Evolutionary conservation across 2,329 filamentous ascomycete species (phyloP).

Genomic region (Ceratocystis ficicola): DNA sequence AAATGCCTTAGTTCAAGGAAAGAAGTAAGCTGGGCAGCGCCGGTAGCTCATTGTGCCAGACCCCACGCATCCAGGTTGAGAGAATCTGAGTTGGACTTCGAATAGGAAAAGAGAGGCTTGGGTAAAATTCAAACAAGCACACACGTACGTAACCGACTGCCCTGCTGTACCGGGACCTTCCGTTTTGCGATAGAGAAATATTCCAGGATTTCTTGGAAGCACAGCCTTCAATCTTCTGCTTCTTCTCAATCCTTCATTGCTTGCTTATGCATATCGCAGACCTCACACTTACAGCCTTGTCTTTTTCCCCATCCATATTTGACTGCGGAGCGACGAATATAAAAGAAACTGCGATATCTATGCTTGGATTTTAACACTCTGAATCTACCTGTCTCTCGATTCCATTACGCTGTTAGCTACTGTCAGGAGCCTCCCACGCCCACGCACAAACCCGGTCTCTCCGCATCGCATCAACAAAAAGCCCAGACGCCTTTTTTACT

Average conservation of each 20-base stretch:
- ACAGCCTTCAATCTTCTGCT: not conserved
- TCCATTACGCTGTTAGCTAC: not conserved
- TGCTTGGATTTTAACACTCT: not conserved
- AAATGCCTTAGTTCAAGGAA: no score
- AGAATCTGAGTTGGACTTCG: not conserved
- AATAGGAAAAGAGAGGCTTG: not conserved
- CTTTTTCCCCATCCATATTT: not conserved
- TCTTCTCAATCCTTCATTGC: not conserved
- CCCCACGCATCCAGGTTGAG: no score
- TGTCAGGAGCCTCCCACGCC: not conserved
- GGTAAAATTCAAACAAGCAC: not conserved
- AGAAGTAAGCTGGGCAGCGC: no score
- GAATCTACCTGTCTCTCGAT: no score
- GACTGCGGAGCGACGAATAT: not conserved
- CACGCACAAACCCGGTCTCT: not conserved
- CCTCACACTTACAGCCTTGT: not conserved
- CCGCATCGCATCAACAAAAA: not conserved
- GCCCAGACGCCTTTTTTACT: not conserved
- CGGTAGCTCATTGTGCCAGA: no score
- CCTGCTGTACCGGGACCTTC: not conserved
- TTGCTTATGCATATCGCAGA: not conserved
- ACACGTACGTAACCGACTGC: not conserved
- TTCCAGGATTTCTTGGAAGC: not conserved
- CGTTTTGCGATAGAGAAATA: not conserved
- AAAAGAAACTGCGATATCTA: not conserved